Percentiles rank a stretch among this genome's conserved stretches.
Evolutionary conservation across 2,329 filamentous ascomycete genomes (phyloP).

Genomic region (Xylariaceae sp.): DNA sequence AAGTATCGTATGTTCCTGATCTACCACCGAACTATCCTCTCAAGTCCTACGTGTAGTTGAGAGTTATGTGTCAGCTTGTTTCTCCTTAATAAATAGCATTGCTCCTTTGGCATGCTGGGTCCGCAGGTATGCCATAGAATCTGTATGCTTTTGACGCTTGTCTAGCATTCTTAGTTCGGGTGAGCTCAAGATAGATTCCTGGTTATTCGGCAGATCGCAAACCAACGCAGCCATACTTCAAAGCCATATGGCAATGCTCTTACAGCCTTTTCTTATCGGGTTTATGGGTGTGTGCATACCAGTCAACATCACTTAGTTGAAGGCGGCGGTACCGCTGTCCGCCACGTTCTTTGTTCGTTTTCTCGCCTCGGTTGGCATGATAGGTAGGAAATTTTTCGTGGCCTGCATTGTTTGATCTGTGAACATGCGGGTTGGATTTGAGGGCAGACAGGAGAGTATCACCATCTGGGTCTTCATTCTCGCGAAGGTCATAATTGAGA

Average conservation of each 20-base stretch:
- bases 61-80: slow-evolving; percentile 15
- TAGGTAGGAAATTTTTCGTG: slow-evolving; percentile 46
- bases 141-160: slow-evolving; percentile 24
- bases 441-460: slow-evolving; percentile 44
- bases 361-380: slow-evolving; percentile 53
- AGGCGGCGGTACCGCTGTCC: slow-evolving; percentile 83
- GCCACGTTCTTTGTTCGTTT: slow-evolving; percentile 56
- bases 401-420: slow-evolving; percentile 40
- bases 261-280: slow-evolving; percentile 11
- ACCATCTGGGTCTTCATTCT: slow-evolving; percentile 77
- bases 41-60: slow-evolving; percentile 17
- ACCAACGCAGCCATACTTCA: slow-evolving; percentile 15
- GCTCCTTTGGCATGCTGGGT: slow-evolving; percentile 2
- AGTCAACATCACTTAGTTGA: slow-evolving; percentile 95
- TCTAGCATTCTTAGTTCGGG: slow-evolving; percentile 22
- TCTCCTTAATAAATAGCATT: not conserved
- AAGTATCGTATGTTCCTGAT: slow-evolving; percentile 10
- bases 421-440: slow-evolving; percentile 45
- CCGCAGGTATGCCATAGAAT: slow-evolving; percentile 7
- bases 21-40: slow-evolving; percentile 5
- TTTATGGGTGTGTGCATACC: slow-evolving; percentile 55
- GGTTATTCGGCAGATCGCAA: slow-evolving; percentile 10
- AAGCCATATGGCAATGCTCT: slow-evolving; percentile 3
- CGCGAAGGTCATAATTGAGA: slow-evolving; percentile 89
- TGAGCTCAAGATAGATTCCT: slow-evolving; percentile 18